Evolutionary conservation across 768 basidiomycete species (phyloP).

Genomic region (Mycena amicta): DNA sequence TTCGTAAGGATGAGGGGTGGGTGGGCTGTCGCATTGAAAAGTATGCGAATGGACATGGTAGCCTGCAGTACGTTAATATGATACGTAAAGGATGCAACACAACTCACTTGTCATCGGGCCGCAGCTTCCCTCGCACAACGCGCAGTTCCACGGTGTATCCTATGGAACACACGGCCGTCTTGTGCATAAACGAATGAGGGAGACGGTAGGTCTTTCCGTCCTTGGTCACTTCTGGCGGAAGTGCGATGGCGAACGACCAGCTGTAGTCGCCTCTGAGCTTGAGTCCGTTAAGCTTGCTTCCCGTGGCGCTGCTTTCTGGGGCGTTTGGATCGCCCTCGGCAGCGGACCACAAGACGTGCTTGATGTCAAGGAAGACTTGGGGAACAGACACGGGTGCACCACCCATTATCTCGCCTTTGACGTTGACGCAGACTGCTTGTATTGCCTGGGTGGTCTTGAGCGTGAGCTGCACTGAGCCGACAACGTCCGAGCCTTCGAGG

Average conservation of each 20-base stretch:
- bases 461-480: slow-evolving; percentile 4
- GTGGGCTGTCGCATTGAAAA: slow-evolving; percentile 21
- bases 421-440: slow-evolving; percentile 15
- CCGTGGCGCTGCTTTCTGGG: slow-evolving; percentile 2
- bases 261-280: slow-evolving; percentile 20
- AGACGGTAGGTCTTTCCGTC: slow-evolving; percentile 9
- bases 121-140: slow-evolving; percentile 17
- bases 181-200: slow-evolving; percentile 18
- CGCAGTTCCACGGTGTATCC: slow-evolving; percentile 16
- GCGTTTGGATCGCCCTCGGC: slow-evolving; percentile 14
- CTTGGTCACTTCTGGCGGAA: slow-evolving; percentile 5
- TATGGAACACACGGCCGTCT: slow-evolving; percentile 8
- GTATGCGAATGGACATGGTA: slow-evolving; percentile 9
- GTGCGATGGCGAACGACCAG: slow-evolving; percentile 13
- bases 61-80: slow-evolving; percentile 2
- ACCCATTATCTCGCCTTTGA: slow-evolving; percentile 14
- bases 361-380: slow-evolving; percentile 12
- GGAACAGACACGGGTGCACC: not conserved
- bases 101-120: slow-evolving; percentile 19
- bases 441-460: slow-evolving; percentile 13
- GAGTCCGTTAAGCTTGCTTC: not conserved
- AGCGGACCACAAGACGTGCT: slow-evolving; percentile 12
- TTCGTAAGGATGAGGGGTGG: slow-evolving; percentile 8
- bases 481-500: slow-evolving; percentile 8
- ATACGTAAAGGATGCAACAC: not conserved